Base-by-base conservation (phyloP, 768 basidiomycete species). In the Auricularia sp. region DNA sequence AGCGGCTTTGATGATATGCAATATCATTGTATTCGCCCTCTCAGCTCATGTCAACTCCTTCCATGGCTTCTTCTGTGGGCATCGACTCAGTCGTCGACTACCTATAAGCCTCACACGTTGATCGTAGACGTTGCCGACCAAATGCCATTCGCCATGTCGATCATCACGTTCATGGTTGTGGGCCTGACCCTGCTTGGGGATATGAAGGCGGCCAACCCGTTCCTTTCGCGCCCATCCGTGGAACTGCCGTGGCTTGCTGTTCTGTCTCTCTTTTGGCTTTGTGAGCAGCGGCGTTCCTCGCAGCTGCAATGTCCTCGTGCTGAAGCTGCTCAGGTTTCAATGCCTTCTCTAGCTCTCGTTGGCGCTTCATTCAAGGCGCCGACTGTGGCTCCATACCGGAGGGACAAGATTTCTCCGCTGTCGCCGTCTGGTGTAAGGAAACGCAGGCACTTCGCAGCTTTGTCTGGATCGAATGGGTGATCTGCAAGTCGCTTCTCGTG, bases 11-110 rank as follows among this genome's bases (percentile, higher is more conserved):
- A 10, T 59, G 56, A 23, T 59, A 21, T 33, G 35, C n/a, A 64
- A 64, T 18, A n/a, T 35, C 39, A 61, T 61, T 14, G 82, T 83
- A 14, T 74, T 87, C 47, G 83, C 77, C 11, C 77, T 85, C 62
- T 77, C 84, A 0, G 75, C 79, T 18, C 77, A 77, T 58, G 81
- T 87, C 56, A 85, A 85, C 72, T 69, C 73, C 29, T 85, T 82
- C 70, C 81, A 84, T 69, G 81, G 83, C 33, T 87, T 80, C 72
- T 86, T 81, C 75, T 86, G 84, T 85, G 65, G 68, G 82, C 75
- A 5, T 33, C 44, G 39, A 14, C 23, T 42, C 1, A 18, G 35
- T 53, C 18, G 39, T 21, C 53, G 21, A 14, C 18, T 43, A 33
- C 53, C 34, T 36, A 36, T 51, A n/a, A 63, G 61, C 64, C 65